phyloP scores from a whole-genome alignment of 2,329 filamentous ascomycete genomes.

The Ramularia collo-cygni region DNA sequence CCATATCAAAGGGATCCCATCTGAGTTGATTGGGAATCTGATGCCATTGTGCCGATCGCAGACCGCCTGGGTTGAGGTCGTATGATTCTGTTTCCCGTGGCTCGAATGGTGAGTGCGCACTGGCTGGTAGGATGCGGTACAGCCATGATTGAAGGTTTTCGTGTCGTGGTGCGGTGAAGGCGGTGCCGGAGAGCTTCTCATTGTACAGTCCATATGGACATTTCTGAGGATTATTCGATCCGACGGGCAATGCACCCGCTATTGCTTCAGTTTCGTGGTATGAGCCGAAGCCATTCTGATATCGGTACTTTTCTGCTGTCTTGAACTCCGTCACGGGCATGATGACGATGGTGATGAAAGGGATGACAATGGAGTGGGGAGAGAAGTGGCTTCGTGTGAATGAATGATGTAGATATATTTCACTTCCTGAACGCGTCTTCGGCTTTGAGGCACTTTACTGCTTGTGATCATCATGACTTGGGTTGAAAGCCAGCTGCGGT shows the following conservation, averaged over 20 bases:
- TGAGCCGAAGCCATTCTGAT: conserved; percentile 70
- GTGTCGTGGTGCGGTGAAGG: conserved; percentile 51
- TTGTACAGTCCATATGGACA: conserved; percentile 72
- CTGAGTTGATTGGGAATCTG: conserved; percentile 75
- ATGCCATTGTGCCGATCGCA: conserved; percentile 42
- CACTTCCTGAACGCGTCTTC: too few species aligned
- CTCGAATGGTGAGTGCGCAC: conserved; percentile 52
- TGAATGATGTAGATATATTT: too few species aligned
- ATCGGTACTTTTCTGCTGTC: conserved; percentile 62
- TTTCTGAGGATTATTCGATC: conserved; percentile 76
- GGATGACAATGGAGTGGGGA: background rate
- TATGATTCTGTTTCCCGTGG: conserved; percentile 43
- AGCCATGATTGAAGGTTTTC: conserved; percentile 55
- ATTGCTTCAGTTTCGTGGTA: conserved; percentile 78
- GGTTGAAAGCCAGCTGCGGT: too few species aligned
- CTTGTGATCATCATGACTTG: too few species aligned
- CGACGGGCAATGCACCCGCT: conserved; percentile 64
- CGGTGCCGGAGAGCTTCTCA: conserved; percentile 59
- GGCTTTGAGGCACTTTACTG: too few species aligned
- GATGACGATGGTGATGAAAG: conserved; percentile 14
- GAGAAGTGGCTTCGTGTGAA: too few species aligned
- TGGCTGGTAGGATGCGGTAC: conserved; percentile 50
- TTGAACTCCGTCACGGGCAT: conserved; percentile 62
- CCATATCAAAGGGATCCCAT: conserved; percentile 72
- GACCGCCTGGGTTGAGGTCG: conserved; percentile 44